Conservation (phyloP, 306 rosid genomes). For the Fragaria ananassa region DNA sequence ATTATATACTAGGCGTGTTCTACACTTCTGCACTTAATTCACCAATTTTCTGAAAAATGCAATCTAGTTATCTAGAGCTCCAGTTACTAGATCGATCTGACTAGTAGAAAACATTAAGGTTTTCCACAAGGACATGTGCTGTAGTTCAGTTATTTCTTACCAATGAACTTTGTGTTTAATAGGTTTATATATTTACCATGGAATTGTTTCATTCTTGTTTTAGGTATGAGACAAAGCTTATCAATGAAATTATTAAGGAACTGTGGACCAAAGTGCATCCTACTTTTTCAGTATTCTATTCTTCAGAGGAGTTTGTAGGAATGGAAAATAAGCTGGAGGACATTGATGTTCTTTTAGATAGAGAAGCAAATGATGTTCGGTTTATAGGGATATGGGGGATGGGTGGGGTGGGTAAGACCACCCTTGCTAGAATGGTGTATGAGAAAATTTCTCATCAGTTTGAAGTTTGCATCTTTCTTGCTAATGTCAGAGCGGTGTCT, state of each 20-base stretch:
- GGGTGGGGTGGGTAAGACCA: conserved; percentile 1
- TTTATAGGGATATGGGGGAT: conserved; percentile 7
- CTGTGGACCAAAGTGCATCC: neutral
- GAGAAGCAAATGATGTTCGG: conserved; percentile 1
- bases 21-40: too few species aligned
- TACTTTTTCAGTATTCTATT: neutral
- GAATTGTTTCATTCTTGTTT: neutral
- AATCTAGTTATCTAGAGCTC: too few species aligned
- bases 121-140: too few species aligned
- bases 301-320: neutral
- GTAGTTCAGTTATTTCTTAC: too few species aligned
- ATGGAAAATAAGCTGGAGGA: neutral
- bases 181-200: neutral
- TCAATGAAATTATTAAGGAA: neutral
- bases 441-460: neutral
- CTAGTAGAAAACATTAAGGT: too few species aligned
- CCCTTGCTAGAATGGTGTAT: neutral
- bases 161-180: neutral
- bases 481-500: neutral
- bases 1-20: too few species aligned
- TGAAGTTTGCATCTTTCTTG: neutral
- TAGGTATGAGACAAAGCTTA: neutral
- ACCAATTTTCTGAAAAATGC: too few species aligned
- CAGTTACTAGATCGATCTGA: too few species aligned
- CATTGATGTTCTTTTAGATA: neutral